phyloP scores from a whole-genome alignment of 768 basidiomycete species.

The Tulasnella sp. region DNA sequence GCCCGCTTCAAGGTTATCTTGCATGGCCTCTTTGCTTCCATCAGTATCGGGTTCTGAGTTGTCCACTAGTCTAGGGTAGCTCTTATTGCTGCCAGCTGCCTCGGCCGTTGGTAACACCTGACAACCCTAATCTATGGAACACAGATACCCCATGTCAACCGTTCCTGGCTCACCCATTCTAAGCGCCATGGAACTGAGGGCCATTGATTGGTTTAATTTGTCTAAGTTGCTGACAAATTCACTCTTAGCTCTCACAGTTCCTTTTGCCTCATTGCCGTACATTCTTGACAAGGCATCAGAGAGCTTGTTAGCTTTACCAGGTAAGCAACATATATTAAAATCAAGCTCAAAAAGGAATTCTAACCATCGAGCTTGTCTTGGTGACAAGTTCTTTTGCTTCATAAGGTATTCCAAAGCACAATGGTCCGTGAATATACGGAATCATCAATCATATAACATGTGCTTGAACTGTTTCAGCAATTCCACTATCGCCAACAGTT shows the following conservation, averaged over 20 bases:
- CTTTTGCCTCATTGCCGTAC: background rate
- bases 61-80: no score
- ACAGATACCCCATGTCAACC: background rate
- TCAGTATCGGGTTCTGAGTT: no score
- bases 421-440: slow-evolving; percentile 35
- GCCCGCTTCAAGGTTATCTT: no score
- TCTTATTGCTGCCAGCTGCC: no score
- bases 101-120: no score
- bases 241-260: background rate
- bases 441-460: slow-evolving; percentile 26
- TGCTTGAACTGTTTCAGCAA: slow-evolving; percentile 28
- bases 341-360: slow-evolving; percentile 38
- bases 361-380: slow-evolving; percentile 35
- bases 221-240: background rate
- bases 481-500: slow-evolving; percentile 34
- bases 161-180: background rate
- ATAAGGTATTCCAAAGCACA: slow-evolving; percentile 33
- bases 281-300: slow-evolving; percentile 37
- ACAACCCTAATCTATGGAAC: background rate
- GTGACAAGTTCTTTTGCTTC: slow-evolving; percentile 31
- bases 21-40: no score
- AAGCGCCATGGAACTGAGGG: background rate
- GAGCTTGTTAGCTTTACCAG: slow-evolving; percentile 35
- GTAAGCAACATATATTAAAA: slow-evolving; percentile 33
- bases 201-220: no score